Base-by-base conservation (phyloP, 2,329 filamentous ascomycete species). In the Fusarium tanahbumbuense region DNA sequence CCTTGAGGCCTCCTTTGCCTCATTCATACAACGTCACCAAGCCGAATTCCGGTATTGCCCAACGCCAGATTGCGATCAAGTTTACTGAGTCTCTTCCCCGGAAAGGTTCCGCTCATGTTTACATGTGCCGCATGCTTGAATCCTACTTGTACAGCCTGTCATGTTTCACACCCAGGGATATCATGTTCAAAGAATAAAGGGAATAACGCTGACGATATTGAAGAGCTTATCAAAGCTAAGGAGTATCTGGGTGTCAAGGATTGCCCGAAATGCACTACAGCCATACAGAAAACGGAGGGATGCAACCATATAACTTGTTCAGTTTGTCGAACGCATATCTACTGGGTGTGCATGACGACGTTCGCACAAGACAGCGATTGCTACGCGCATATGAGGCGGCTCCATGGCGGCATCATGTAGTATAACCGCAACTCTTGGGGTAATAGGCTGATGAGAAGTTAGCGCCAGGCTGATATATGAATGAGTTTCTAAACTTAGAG, bases 301-400 rank as follows among this genome's bases (percentile, higher is more conserved):
- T 87, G 85, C 64, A 80, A 85, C 64, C 83, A 86, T 67, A 82
- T 86, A 63, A 70, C 62, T 0, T 86, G 85, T 61, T 42, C 28
- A 1, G 69, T 64, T 1, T 87, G 84, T 59, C 64, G 73, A 4
- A 68, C 77, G 2, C 81, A 85, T 59, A 83, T 86, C 30, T 87
- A 84, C 63, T 87, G 83, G 83, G 75, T 80, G 5, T 87, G 85
- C 60, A 64, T 84, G 73, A 60, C 56, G 15, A 71, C 69, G 0
- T 85, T 85, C 20, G 0, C 11, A 1, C 6, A 32, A 5, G 23
- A 18, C 1, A 13, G 11, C 1, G 46, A 46, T 1, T 66, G 58
- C 18, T 67, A 67, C 12, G 4, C 0, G 6, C 64, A 67, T 16
- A 32, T 67, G 52, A 27, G 30, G 7, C 42, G 16, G 40, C 22